Conservation (phyloP, 2,329 filamentous ascomycete genomes). For the Thielaviopsis cerberus region DNA sequence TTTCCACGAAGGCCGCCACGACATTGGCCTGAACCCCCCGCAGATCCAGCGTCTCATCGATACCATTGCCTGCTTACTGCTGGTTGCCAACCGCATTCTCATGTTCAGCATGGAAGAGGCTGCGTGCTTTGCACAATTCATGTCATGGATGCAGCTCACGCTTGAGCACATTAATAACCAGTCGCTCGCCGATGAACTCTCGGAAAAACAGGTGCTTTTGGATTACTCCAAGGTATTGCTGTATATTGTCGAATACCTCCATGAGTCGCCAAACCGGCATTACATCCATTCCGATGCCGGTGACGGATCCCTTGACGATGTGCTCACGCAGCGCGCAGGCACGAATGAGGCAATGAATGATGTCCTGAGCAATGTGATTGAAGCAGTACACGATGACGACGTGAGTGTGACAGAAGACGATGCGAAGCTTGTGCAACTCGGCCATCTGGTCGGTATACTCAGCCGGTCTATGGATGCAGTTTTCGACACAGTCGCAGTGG, state of each 20-base stretch:
- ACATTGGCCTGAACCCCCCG: constrained; percentile 45
- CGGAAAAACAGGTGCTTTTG: constrained; percentile 59
- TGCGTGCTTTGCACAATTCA: constrained; percentile 59
- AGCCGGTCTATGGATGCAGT: constrained; percentile 38
- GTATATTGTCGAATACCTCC: constrained; percentile 59
- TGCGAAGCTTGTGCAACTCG: constrained; percentile 34
- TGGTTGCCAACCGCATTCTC: constrained; percentile 57
- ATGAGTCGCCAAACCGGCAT: constrained; percentile 42
- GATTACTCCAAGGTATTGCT: constrained; percentile 54
- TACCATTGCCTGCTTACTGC: constrained; percentile 52
- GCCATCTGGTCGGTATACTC: constrained; percentile 42
- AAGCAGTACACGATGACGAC: constrained; percentile 26
- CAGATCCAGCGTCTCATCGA: constrained; percentile 50
- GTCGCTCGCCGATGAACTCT: constrained; percentile 49
- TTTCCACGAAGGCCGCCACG: constrained; percentile 50
- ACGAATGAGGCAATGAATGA: neutral
- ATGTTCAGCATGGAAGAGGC: constrained; percentile 57
- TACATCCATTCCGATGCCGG: constrained; percentile 31
- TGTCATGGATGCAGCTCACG: constrained; percentile 64
- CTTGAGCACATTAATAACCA: constrained; percentile 56
- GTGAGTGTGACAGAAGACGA: constrained; percentile 27
- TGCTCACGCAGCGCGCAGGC: constrained; percentile 27
- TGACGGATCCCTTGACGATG: constrained; percentile 7
- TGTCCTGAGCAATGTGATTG: constrained; percentile 1
- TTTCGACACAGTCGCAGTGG: constrained; percentile 50